Base-by-base conservation (phyloP, 805 yeast species). In the Saccharomycopsis sp. region DNA sequence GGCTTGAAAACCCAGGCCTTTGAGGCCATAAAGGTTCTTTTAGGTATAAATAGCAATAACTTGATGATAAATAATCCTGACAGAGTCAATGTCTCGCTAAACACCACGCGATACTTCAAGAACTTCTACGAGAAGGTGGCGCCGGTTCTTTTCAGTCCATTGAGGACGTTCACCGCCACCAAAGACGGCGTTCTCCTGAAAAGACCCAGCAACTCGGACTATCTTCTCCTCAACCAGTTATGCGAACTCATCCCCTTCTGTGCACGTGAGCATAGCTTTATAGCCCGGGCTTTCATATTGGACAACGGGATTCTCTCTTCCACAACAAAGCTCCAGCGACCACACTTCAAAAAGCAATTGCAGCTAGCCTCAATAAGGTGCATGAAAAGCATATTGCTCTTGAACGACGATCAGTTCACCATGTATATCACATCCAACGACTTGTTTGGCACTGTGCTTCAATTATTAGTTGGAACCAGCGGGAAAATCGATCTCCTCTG, bases 1-100 rank as follows among this genome's bases (percentile, higher is more conserved):
- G 95, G 96, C 0, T 71, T 91, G 54, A 84, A 87, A 66, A 81
- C 87, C 4, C 97, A 91, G 68, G 87, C 91, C 0, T 83, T 81
- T 62, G 97, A 91, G 70, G 96, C 97, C 0, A 70, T 91, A 53
- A 84, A 84, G 66, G 82, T 84, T 1, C 70, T 91, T 37, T 73
- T 91, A 14, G 91, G 87, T 65, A 84, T 89, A 1, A 52, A 48
- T 24, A 58, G 50, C 52, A 34, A 9, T 59, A 63, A 41, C 61
- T 66, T 34, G 69, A 70, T 53, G 62, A 62, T 21, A 68, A 67
- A 52, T 69, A 68, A 52, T 68, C 34, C 29, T 4, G 16, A 15
- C 20, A 50, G 34, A 50, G 3, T 3, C 14, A 18, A 37, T n/a
- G 15, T 34, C 24, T 16, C 56, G 55, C 65, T 75, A 40, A 73